Evolutionary conservation across 2,329 filamentous ascomycete species (phyloP).

Genomic region (Metarhizium guizhouense): DNA sequence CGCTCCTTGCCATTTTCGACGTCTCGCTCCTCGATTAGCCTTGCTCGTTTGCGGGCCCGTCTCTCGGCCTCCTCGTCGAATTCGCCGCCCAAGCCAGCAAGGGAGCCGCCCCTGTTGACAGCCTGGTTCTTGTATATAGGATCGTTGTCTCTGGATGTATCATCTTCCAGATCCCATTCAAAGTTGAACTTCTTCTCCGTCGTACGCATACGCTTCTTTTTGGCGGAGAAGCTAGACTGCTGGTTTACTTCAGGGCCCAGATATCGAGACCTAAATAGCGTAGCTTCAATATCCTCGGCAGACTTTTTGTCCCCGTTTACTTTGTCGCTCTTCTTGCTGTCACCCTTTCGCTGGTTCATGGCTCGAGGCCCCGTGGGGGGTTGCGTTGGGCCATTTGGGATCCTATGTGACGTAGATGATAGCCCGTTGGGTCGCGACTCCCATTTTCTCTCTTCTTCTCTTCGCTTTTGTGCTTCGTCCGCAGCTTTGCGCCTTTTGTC

Average conservation of each 20-base stretch:
- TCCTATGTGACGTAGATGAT: slow-evolving; percentile 12
- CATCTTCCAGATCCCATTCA: slow-evolving; percentile 92
- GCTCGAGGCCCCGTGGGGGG: slow-evolving; percentile 66
- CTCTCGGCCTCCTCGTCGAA: slow-evolving; percentile 48
- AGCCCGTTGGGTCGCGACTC: slow-evolving; percentile 16
- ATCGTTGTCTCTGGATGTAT: slow-evolving; percentile 63
- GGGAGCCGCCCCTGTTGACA: slow-evolving; percentile 23
- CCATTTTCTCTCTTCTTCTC: slow-evolving; percentile 49
- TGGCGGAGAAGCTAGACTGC: slow-evolving; percentile 77
- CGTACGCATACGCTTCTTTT: slow-evolving; percentile 89
- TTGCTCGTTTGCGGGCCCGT: slow-evolving; percentile 49
- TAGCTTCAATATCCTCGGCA: slow-evolving; percentile 59
- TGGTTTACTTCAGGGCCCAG: slow-evolving; percentile 85
- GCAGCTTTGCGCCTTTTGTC: slow-evolving; percentile 40
- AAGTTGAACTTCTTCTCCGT: slow-evolving; percentile 99
- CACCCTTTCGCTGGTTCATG: slow-evolving; percentile 39
- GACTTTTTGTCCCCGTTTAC: slow-evolving; percentile 28
- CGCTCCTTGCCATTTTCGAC: slow-evolving; percentile 65
- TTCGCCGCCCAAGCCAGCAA: slow-evolving; percentile 41
- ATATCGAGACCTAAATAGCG: slow-evolving; percentile 70
- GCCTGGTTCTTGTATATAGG: slow-evolving; percentile 52
- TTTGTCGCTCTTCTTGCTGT: slow-evolving; percentile 27
- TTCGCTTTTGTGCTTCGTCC: slow-evolving; percentile 59
- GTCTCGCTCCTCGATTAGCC: slow-evolving; percentile 66
- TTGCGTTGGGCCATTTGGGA: slow-evolving; percentile 14